phyloP scores from a whole-genome alignment of 2,329 filamentous ascomycete genomes.

The Pestalotiopsis sp. region DNA sequence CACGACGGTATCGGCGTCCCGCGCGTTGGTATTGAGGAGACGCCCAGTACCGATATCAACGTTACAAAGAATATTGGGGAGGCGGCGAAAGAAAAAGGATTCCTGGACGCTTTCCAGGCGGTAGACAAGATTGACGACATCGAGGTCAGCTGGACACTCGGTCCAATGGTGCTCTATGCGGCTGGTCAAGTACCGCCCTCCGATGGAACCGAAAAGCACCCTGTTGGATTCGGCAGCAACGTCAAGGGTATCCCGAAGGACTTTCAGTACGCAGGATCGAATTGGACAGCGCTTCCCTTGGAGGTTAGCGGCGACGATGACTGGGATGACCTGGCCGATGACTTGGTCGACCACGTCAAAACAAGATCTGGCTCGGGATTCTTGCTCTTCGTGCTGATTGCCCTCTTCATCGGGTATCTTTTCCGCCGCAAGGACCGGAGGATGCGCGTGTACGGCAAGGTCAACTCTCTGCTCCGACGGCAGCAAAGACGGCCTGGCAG shows the following conservation, averaged over 20 bases:
- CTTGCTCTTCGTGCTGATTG: slow-evolving; percentile 74
- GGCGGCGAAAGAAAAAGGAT: slow-evolving; percentile 72
- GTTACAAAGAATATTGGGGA: slow-evolving; percentile 71
- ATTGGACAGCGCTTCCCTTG: slow-evolving; percentile 36
- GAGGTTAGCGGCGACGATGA: slow-evolving; percentile 45
- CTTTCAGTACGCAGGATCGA: slow-evolving; percentile 81
- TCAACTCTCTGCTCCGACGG: slow-evolving; percentile 46
- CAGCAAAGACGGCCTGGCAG: slow-evolving; percentile 47
- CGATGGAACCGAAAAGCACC: slow-evolving; percentile 57
- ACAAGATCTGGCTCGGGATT: slow-evolving; percentile 73
- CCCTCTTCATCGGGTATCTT: slow-evolving; percentile 71
- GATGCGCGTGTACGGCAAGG: slow-evolving; percentile 58
- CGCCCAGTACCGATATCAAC: slow-evolving; percentile 59
- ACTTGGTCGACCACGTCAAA: slow-evolving; percentile 67
- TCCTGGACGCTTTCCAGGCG: slow-evolving; percentile 84
- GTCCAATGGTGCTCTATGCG: slow-evolving; percentile 95
- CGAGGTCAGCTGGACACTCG: slow-evolving; percentile 96
- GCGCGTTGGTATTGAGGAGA: slow-evolving; percentile 75
- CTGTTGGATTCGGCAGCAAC: slow-evolving; percentile 94
- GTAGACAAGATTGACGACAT: slow-evolving; percentile 89
- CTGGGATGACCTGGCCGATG: slow-evolving; percentile 52
- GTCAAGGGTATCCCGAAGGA: slow-evolving; percentile 67
- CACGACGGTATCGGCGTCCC: slow-evolving; percentile 96
- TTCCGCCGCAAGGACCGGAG: slow-evolving; percentile 81
- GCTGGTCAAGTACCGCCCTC: slow-evolving; percentile 80